Base-by-base conservation (phyloP, 208 protist species). In the Leishmania mexicana region DNA sequence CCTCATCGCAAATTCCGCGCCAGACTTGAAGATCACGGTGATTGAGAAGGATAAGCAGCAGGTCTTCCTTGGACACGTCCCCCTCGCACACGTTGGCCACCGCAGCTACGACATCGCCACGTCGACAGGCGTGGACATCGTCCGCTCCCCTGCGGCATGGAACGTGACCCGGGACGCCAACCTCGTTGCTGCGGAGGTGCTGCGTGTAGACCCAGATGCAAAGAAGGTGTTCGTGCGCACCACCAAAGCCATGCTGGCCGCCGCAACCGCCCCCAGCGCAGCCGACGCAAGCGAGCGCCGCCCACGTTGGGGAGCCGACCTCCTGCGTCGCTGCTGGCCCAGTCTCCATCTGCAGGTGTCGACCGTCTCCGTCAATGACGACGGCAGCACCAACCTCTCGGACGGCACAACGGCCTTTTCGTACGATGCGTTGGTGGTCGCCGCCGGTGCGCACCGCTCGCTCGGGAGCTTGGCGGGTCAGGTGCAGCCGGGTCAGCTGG, bases 91-190 rank as follows among this genome's bases (percentile, higher is more conserved):
- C 74, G 95, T 95, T 17, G 95, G 95, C 0, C 92, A 96, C 85
- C 90, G 95, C 51, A 97, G 95, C 87, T 97, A 97, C 85, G 95
- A 97, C 81, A 70, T 96, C 6, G 93, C 91, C 79, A 95, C 91
- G 21, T 91, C 91, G 3, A 90, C 93, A 42, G 92, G 87, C 62
- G 62, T 93, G 3, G 92, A 97, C 78, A 83, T 89, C 10, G 73
- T 96, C 60, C 90, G 89, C 67, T 95, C 95, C 0, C 90, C 93
- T 1, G 87, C 88, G 24, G 85, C 92, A 65, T 96, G 93, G 91
- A 96, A 96, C 83, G 86, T 97, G 13, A 94, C 93, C 35, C 87
- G 92, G 7, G 91, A 95, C 40, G 93, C 95, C 28, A 71, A 87
- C 24, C 87, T 97, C 10, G 89, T 97, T 2, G 81, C 79, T 31